Base-by-base conservation (phyloP, 192 early-diverging fungal species). In the Diversispora eburnea region DNA sequence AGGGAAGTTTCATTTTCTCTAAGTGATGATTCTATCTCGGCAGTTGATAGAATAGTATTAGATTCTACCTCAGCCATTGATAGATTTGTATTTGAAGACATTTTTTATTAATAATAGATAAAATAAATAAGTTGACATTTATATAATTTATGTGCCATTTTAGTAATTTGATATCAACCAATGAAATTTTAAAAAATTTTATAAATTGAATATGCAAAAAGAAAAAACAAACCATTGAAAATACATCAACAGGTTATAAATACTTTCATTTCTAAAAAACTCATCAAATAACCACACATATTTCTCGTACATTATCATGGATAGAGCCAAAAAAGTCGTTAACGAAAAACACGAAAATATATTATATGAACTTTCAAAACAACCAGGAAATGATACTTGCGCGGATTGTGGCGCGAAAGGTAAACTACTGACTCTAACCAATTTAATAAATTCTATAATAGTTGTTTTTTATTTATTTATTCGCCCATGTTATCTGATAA, bases 371-470 rank as follows among this genome's bases (percentile, higher is more conserved):
- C 75, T 93, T 51, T 81, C 88, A 22, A 90, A 86, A 74, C 85
- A 89, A 48, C 86, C 88, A 0, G 87, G 84, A 61, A 94, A 94
- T 75, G 80, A 86, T 47, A 78, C 79, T 5, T 94, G 92, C 75
- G 89, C 88, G 22, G 92, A 94, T 78, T 94, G 92, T 77, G 84
- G 86, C 42, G 84, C 85, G 17, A 84, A 86, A 74, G 88, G 92
- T 90, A 54, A 54, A 17, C 13, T 5, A 2, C 5, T 8, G 0
- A 12, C 8, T 9, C 1, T 12, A 17, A 17, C 51, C n/a, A 17
- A 10, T 17, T 54, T 54, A 54, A 54, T 17, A 3, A 17, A 49
- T 13, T 54, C 3, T 0, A 4, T 17, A 54, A 54, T 54, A 13
- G 4, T 17, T 17, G 8, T 54, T 49, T 8, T 4, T 54, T 54